Base-by-base conservation (phyloP, 345 rosid genomes). In the Corchorus olitorius region DNA sequence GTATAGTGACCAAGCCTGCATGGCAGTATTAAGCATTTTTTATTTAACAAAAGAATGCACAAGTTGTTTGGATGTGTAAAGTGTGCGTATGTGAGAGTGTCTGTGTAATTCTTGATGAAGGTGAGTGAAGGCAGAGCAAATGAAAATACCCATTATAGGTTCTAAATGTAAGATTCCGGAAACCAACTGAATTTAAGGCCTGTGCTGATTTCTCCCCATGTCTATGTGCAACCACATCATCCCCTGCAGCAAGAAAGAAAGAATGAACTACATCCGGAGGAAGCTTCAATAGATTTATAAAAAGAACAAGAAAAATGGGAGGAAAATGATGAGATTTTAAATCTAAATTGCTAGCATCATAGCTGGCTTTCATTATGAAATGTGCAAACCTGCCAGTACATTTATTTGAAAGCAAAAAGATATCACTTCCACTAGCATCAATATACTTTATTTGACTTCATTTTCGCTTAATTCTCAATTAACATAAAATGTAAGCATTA, bases 131-230 rank as follows among this genome's bases (percentile, higher is more conserved):
- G 43, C 6, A 6, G 49, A 46, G 27, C 13, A 12, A 12, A 34
- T 54, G 60, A 6, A 6, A 33, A 68, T 87, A 87, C 90, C 85
- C 84, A 16, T 87, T 80, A 65, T 83, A 87, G 71, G 80, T 43
- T 77, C 81, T 75, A 37, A 87, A 87, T 0, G 55, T 78, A 45
- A 84, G 83, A 74, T 84, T 68, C 62, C 71, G 79, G 70, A 89
- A 91, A 58, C 94, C 95, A 72, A 84, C 80, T 72, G 84, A 74
- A 62, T 65, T 83, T 59, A 91, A 83, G 39, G 77, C 41, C 17
- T 84, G 85, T 5, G 93, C 93, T 8, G 94, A 89, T 78, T 67
- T 91, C 82, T 89, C 89, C 53, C 93, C 94, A 22, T 79, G 87
- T 37, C 48, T 70, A 49, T 86, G 85, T 34, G 91, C 87, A 77